Percentiles rank a stretch among this genome's conserved stretches.
phyloP scores from a whole-genome alignment of 2,329 filamentous ascomycete species.

The Penicillium sp. region DNA sequence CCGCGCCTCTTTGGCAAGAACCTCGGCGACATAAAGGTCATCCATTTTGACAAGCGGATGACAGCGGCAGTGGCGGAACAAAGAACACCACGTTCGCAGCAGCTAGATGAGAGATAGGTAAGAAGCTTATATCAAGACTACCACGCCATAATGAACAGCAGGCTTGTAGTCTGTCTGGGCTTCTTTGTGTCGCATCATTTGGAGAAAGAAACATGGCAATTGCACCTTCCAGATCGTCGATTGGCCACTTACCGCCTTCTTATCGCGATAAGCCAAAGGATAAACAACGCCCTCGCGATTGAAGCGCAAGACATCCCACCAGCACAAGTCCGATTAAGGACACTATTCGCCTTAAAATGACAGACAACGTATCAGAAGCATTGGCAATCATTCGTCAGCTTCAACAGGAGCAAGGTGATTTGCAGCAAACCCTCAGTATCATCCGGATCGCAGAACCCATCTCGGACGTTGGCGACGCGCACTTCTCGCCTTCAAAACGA shows the following conservation, averaged over 20 bases:
- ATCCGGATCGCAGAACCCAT: constrained; percentile 75
- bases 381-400: constrained; percentile 49
- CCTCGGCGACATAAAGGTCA: constrained; percentile 66
- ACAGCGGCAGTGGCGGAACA: not conserved
- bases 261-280: not conserved
- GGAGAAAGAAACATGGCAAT: not conserved
- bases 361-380: constrained; percentile 23
- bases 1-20: constrained; percentile 78
- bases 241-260: constrained; percentile 6
- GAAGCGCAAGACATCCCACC: not conserved
- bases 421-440: constrained; percentile 60
- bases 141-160: not conserved
- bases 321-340: not conserved
- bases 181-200: not conserved
- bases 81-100: not conserved
- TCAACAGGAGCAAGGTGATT: constrained; percentile 48
- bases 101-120: not conserved
- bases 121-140: not conserved
- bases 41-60: constrained; percentile 29
- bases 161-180: not conserved
- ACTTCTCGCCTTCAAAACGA: constrained; percentile 48
- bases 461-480: constrained; percentile 38
- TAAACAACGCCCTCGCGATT: not conserved
- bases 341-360: constrained; percentile 9
- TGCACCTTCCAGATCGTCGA: not conserved